Base-by-base conservation (phyloP, 1,139 yeast species). In the Meyerozyma smithsonii region DNA sequence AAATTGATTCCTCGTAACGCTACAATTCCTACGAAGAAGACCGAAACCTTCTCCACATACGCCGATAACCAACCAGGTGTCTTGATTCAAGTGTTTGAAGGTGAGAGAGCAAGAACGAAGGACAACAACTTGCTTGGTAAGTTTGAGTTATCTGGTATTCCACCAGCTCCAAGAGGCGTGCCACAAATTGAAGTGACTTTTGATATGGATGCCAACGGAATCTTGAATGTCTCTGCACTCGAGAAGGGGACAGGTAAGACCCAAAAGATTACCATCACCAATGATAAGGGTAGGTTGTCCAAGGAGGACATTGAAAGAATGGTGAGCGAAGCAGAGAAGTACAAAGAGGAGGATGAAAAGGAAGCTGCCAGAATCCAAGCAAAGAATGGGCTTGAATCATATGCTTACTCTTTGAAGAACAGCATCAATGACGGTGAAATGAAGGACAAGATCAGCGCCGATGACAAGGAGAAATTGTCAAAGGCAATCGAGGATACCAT, bases 381-480 rank as follows among this genome's bases (percentile, higher is more conserved):
- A 48, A 86, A 89, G 75, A 89, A 88, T 70, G 77, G 78, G 40
- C 78, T 90, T 56, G 97, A 90, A 72, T 84, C 88, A 63, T 89
- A 87, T 64, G 92, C 95, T 48, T 87, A 84, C 66, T 76, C 82
- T 32, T 76, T 90, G 60, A 85, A 81, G 73, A 86, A 83, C 70
- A 58, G 70, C 33, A 56, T 68, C 35, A 59, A 56, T 48, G 77
- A 72, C 48, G 74, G 73, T 43, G 69, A 70, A 47, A 60, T 74
- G 58, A 75, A 72, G 60, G 75, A 70, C 50, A 74, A 74, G 67
- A 72, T 75, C 49, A 55, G 49, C 21, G 65, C 51, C 17, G 68
- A 55, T 30, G 78, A 74, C 54, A 72, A 64, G 54, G 74, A 68
- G 42, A 60, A 68, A 45, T 64, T 74, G 48, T 49, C 59, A 32